Evolutionary conservation across 768 basidiomycete species (phyloP), one percentile per base, ranked within the genome.

Genomic region (Leccinum subgranulosum): DNA sequence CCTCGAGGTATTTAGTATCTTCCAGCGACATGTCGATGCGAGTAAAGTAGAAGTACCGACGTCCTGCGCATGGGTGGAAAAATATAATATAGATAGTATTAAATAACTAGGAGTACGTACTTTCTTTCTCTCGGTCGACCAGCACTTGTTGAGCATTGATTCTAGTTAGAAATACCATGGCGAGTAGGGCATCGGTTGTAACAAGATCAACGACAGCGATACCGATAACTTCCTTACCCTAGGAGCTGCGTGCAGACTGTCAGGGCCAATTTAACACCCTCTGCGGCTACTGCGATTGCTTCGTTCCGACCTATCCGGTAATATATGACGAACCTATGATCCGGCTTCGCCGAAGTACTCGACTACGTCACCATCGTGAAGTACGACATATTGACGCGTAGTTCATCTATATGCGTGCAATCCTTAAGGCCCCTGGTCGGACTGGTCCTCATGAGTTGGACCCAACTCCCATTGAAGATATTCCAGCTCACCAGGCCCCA

Each of bases 91-190:
- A 1, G 84, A 85, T 57, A 85, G 86, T 14, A 70, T 89, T 11
- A 11, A 14, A 33, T 48, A 81, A 61, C 25, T 70, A 68, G 31
- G 65, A 69, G 71, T 73, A 52, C 1, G 72, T 53, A 5, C 9
- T 27, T 7, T 9, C 15, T 25, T 51, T 49, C 2, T 29, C 4
- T 33, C 15, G 2, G 17, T 49, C 9, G 33, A 23, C 12, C 17
- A 46, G 1, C 4, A 19, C 19, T 66, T 11, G 68, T 3, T 17
- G 1, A 6, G 21, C 14, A 28, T 14, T 11, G 75, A 58, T 53
- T 11, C 43, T 52, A 93, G 91, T 66, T 95, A 92, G 92, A 93
- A 95, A 72, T 94, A 88, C 66, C 94, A 93, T 2, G 82, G 79
- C 55, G 63, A 72, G 4, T 73, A 77, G 52, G 92, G 92, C 34